These are phyloP conservation scores for Fraxinus velutina DNA, from an alignment of 305 asterid genomes.

Conservation along the genomic window DNA sequence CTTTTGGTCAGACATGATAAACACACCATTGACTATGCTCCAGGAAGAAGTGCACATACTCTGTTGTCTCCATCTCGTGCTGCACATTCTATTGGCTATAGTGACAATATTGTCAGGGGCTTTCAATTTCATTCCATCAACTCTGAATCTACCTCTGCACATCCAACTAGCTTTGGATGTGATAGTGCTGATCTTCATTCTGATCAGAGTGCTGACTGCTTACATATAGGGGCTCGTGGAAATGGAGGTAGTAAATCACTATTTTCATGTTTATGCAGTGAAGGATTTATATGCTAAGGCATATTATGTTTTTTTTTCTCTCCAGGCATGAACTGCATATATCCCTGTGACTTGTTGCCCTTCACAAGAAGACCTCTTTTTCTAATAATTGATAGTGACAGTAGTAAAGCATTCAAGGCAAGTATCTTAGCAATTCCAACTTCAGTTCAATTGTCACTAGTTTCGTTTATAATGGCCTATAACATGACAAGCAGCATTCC, in stretches of 20 bases:
- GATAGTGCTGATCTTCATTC: slow-evolving; percentile 40
- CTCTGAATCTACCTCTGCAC: slow-evolving; percentile 42
- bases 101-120: slow-evolving; percentile 50
- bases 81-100: slow-evolving; percentile 43
- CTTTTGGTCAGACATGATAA: slow-evolving; percentile 23
- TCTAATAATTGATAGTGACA: slow-evolving; percentile 78
- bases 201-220: slow-evolving; percentile 46
- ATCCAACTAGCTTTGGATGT: slow-evolving; percentile 37
- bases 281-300: slow-evolving; percentile 18
- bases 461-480: slow-evolving; percentile 11
- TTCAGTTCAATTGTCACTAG: slow-evolving; percentile 18
- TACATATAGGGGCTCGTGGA: slow-evolving; percentile 70
- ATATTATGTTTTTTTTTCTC: slow-evolving; percentile 10
- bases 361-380: slow-evolving; percentile 93
- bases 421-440: slow-evolving; percentile 23
- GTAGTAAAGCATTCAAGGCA: slow-evolving; percentile 80
- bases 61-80: slow-evolving; percentile 53
- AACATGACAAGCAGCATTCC: slow-evolving; percentile 13
- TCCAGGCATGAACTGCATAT: slow-evolving; percentile 74
- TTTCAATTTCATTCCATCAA: slow-evolving; percentile 54
- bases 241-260: slow-evolving; percentile 56
- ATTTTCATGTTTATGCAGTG: neutral
- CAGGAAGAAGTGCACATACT: slow-evolving; percentile 54
- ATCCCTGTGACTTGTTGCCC: slow-evolving; percentile 81
- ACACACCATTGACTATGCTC: slow-evolving; percentile 22